phyloP scores from a whole-genome alignment of 495 filamentous ascomycete species.

The Aspergillus haitiensis region DNA sequence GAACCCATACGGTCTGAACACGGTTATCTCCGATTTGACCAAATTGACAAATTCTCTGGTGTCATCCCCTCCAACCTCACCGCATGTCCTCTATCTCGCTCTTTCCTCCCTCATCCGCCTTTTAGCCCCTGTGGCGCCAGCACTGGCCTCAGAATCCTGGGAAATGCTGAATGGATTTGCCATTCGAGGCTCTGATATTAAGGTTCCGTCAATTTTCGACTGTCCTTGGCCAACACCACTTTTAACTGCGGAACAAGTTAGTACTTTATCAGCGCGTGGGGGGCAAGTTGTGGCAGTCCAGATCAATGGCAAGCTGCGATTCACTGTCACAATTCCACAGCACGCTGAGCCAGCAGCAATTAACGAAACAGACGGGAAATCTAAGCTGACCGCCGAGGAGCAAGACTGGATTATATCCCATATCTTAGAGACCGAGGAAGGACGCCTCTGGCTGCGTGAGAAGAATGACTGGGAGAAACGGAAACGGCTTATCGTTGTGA shows the following conservation, averaged over 20 bases:
- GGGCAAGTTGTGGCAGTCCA: constrained; percentile 63
- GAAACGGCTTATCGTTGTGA: constrained; percentile 46
- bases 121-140: constrained; percentile 74
- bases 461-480: constrained; percentile 50
- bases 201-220: constrained; percentile 43
- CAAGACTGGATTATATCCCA: constrained; percentile 59
- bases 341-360: constrained; percentile 28
- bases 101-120: constrained; percentile 61
- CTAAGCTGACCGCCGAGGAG: constrained; percentile 29
- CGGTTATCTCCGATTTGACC: constrained; percentile 77
- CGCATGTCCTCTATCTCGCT: constrained; percentile 37
- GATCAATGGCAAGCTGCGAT: constrained; percentile 72
- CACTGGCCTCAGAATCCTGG: constrained; percentile 80
- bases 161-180: constrained; percentile 49
- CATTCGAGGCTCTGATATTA: constrained; percentile 15
- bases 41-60: constrained; percentile 68
- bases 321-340: constrained; percentile 58
- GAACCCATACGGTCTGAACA: constrained; percentile 72
- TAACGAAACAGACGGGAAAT: constrained; percentile 16
- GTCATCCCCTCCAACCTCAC: constrained; percentile 34
- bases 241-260: constrained; percentile 46
- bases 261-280: constrained; percentile 42
- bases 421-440: constrained; percentile 47
- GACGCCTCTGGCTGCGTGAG: constrained; percentile 47
- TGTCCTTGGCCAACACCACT: constrained; percentile 53